Conservation (phyloP, 2,329 filamentous ascomycete species). For the Whalleya microplaca region DNA sequence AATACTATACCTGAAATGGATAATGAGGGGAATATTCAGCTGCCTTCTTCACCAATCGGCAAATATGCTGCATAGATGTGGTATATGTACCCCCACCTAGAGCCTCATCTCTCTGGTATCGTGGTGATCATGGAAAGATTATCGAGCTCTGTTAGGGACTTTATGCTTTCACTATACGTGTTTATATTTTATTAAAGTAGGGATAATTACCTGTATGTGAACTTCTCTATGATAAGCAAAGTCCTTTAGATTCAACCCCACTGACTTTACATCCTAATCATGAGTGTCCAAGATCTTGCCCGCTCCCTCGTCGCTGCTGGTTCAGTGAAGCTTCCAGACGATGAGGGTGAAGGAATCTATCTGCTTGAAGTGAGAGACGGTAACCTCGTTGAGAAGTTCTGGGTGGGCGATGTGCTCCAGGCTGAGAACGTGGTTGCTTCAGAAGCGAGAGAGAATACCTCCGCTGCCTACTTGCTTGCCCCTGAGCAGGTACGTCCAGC, state of each 20-base stretch:
- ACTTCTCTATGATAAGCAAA: neutral
- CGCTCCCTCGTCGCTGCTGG: constrained; percentile 15
- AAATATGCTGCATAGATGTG: neutral
- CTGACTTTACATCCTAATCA: constrained; percentile 4
- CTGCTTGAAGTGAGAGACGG: constrained; percentile 18
- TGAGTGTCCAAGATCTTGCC: constrained; percentile 21
- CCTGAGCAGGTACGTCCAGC: constrained; percentile 6
- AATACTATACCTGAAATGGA: constrained; percentile 9
- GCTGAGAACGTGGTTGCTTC: constrained; percentile 15
- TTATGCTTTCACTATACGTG: neutral
- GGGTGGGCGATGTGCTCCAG: constrained; percentile 12
- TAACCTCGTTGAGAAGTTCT: constrained; percentile 20
- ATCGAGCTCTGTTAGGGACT: constrained; percentile 3
- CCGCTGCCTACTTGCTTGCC: constrained; percentile 16
- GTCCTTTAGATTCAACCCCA: neutral
- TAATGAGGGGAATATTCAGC: constrained; percentile 6
- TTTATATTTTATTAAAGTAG: no score
- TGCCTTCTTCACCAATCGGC: constrained; percentile 11
- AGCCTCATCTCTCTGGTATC: constrained; percentile 3
- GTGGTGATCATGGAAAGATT: neutral
- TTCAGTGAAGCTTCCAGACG: constrained; percentile 6
- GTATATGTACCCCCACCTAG: constrained; percentile 11
- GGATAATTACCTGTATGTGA: constrained; percentile 1
- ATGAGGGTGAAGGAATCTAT: constrained; percentile 14
- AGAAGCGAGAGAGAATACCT: constrained; percentile 15